Conservation (phyloP, 192 early-diverging fungal species). For the Coemansia sp. region DNA sequence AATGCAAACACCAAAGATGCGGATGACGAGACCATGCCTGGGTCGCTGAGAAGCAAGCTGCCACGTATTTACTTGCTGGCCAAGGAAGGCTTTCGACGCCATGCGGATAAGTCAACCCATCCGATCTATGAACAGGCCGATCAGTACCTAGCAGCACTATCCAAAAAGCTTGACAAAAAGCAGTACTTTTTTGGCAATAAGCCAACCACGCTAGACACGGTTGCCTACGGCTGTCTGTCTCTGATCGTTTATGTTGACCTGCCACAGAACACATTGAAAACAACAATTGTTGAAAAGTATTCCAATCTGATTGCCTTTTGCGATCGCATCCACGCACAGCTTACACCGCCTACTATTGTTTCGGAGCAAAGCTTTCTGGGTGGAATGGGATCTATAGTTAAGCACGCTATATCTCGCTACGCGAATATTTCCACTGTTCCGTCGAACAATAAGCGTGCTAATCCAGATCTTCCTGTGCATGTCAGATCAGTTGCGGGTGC, state of each 20-base stretch:
- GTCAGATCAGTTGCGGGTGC: slow-evolving; percentile 20
- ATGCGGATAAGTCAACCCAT: slow-evolving; percentile 39
- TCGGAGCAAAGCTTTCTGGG: slow-evolving; percentile 19
- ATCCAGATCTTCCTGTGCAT: slow-evolving; percentile 22
- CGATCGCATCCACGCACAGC: slow-evolving; percentile 32
- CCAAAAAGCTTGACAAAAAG: slow-evolving; percentile 69
- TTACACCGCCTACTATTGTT: slow-evolving; percentile 15
- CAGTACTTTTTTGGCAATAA: slow-evolving; percentile 81
- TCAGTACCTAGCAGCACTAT: slow-evolving; percentile 64
- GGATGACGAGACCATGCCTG: not conserved
- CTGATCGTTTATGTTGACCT: slow-evolving; percentile 73
- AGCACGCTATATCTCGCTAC: slow-evolving; percentile 16
- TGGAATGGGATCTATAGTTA: slow-evolving; percentile 15
- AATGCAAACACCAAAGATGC: not conserved
- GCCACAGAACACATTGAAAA: slow-evolving; percentile 48
- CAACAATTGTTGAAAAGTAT: slow-evolving; percentile 15
- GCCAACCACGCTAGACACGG: slow-evolving; percentile 73
- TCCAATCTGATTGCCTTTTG: slow-evolving; percentile 34
- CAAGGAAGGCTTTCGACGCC: slow-evolving; percentile 49
- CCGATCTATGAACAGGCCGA: slow-evolving; percentile 71
- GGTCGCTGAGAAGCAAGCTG: slow-evolving; percentile 19
- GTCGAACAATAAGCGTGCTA: not conserved
- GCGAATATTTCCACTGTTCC: not conserved
- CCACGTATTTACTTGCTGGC: slow-evolving; percentile 33
- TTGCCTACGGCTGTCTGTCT: slow-evolving; percentile 82